Base-by-base conservation (phyloP, 768 basidiomycete genomes). In the Phaeolepiota aurea region DNA sequence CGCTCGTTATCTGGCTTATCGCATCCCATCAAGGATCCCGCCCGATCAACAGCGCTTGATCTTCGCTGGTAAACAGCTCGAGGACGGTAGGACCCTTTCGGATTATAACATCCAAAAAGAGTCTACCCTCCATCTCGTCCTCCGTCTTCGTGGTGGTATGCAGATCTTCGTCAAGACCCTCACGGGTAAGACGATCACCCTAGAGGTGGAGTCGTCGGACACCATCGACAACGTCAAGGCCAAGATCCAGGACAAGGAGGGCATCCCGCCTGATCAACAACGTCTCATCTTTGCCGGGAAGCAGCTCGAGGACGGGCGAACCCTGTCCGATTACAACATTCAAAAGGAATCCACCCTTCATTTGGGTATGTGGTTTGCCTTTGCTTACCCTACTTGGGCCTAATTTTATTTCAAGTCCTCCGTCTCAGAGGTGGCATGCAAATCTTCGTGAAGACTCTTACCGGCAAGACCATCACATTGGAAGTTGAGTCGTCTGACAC, bases 401-500 rank as follows among this genome's bases (percentile, higher is more conserved):
- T 49, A 13, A 58, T 54, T 31, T 65, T 67, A 40, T 65, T 68
- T 43, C 66, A 71, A 41, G 56, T 61, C 15, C 54, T 62, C 20
- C 58, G 61, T 43, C 50, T 59, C 13, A 58, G 57, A 33, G 58
- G 58, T 22, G 57, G 61, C 16, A 72, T 73, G 61, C 58, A 62
- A 44, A 71, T 69, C 44, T 72, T 71, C 44, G 64, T 73, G 44
- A 72, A 73, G 60, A 68, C 69, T 13, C 52, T 74, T 20, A 74
- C 71, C 2, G 74, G 75, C 22, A 75, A 76, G 72, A 86, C 84
- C 36, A 82, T 82, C 51, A 82, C 80, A 1, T 55, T 84, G 25
- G 82, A 84, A 57, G 82, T 84, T 19, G 79, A 84, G 56, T 81
- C 79, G 1, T 79, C 76, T 2, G 79, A 83, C n/a, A n/a, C n/a